Base-by-base conservation (phyloP, 2,329 filamentous ascomycete genomes). In the Cladosporium sp. region DNA sequence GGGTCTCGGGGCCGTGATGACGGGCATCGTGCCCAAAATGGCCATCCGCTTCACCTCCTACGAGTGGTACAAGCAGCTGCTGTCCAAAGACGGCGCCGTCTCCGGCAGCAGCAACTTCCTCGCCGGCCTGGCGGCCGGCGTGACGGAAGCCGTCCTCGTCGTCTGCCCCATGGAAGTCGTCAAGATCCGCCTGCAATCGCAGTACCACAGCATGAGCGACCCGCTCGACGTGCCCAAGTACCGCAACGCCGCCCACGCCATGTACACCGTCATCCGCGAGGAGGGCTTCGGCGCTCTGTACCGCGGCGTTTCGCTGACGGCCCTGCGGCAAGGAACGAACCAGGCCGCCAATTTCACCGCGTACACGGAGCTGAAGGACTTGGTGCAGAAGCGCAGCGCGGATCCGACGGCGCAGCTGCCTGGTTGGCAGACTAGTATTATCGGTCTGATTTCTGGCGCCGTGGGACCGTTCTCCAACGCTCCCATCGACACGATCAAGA, bases 101-200 rank as follows among this genome's bases (percentile, higher is more conserved):
- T 82, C 80, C 25, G 85, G 86, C 41, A 78, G 79, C 58, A 80
- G 79, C 19, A 96, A 89, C 15, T 88, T 88, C 67, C 59, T 86
- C 41, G 88, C 93, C 61, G 93, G 93, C 65, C 84, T 98, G 39
- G 82, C 87, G 19, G 93, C 93, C 20, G 93, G 93, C 71, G 84
- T 98, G 15, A 97, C 93, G 16, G 93, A 98, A 78, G 93, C 93
- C 57, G 92, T 98, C 38, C 85, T 88, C 42, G 88, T 98, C 45
- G 93, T 98, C 50, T 96, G 91, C 25, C 93, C 93, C 5, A 98
- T 98, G 93, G 93, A 98, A 75, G 93, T 98, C 55, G 83, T 98
- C 72, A 98, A 98, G 80, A 98, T 98, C 67, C 87, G 93, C 42
- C 81, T 98, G 60, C 93, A 98, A 78, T 92, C 92, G 4, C 93